phyloP scores from a whole-genome alignment of 306 rosid genomes.

The Cotoneaster glaucophyllus region DNA sequence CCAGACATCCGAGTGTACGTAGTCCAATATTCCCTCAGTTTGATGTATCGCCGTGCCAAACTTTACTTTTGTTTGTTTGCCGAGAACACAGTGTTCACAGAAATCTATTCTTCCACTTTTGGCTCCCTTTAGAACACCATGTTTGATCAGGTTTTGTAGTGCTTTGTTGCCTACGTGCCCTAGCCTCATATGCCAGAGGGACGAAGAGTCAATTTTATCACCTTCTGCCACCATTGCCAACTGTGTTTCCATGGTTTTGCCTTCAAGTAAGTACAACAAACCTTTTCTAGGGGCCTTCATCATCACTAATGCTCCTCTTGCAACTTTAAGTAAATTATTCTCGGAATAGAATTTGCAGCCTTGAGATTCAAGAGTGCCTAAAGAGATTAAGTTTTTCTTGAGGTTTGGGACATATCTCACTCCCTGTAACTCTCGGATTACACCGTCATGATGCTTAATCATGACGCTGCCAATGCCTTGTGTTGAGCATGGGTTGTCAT shows the following conservation, averaged over 20 bases:
- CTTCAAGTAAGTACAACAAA: neutral
- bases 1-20: neutral
- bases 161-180: neutral
- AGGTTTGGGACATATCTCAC: neutral
- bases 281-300: neutral
- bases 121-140: too few species aligned
- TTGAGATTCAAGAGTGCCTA: neutral
- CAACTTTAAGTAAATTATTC: neutral
- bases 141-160: neutral
- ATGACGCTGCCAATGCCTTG: neutral
- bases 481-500: neutral
- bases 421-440: neutral
- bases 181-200: neutral
- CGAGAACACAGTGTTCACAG: too few species aligned
- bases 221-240: neutral
- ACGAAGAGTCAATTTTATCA: too few species aligned
- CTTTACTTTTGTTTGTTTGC: too few species aligned
- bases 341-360: neutral
- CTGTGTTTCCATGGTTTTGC: neutral
- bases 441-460: neutral
- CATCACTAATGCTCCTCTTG: neutral
- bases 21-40: neutral
- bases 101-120: too few species aligned
- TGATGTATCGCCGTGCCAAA: neutral
- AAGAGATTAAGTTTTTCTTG: neutral